These are phyloP conservation scores for Claviceps capensis DNA, from an alignment of 2,329 filamentous ascomycete species.

Conservation along the genomic window DNA sequence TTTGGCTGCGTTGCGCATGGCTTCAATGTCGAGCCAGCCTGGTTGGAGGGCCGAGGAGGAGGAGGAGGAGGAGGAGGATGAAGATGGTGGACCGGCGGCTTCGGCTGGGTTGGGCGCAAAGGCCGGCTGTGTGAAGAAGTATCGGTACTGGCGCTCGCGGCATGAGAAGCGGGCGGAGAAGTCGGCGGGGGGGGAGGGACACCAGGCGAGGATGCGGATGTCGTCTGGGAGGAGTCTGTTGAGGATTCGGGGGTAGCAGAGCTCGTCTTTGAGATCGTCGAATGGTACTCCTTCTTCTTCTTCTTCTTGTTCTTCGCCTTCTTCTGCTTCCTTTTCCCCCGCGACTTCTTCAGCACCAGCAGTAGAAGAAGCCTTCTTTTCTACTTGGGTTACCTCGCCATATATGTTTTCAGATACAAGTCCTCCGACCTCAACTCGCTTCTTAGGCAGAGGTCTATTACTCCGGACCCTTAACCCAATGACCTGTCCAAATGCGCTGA, in stretches of 20 bases:
- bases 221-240: slow-evolving; percentile 82
- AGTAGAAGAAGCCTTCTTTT: background rate
- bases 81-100: slow-evolving; percentile 7
- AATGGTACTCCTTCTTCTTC: slow-evolving; percentile 15
- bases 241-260: slow-evolving; percentile 69
- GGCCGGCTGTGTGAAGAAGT: slow-evolving; percentile 94
- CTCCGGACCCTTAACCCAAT: slow-evolving; percentile 74
- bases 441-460: slow-evolving; percentile 45
- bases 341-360: background rate
- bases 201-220: slow-evolving; percentile 89
- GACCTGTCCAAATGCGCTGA: slow-evolving; percentile 95
- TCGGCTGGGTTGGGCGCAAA: slow-evolving; percentile 46
- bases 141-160: slow-evolving; percentile 79
- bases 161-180: slow-evolving; percentile 93
- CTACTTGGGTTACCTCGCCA: slow-evolving; percentile 11
- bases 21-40: slow-evolving; percentile 76
- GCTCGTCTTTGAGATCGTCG: slow-evolving; percentile 67
- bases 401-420: slow-evolving; percentile 15
- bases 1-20: slow-evolving; percentile 73
- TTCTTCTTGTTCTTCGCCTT: slow-evolving; percentile 4
- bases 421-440: slow-evolving; percentile 10
- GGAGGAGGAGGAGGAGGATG: slow-evolving; percentile 12
- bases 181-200: slow-evolving; percentile 59
- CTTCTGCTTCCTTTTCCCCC: background rate
- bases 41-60: slow-evolving; percentile 23